Base-by-base conservation (phyloP, 1,284 basidiomycete species). In the Ceratobasidium papillatum region DNA sequence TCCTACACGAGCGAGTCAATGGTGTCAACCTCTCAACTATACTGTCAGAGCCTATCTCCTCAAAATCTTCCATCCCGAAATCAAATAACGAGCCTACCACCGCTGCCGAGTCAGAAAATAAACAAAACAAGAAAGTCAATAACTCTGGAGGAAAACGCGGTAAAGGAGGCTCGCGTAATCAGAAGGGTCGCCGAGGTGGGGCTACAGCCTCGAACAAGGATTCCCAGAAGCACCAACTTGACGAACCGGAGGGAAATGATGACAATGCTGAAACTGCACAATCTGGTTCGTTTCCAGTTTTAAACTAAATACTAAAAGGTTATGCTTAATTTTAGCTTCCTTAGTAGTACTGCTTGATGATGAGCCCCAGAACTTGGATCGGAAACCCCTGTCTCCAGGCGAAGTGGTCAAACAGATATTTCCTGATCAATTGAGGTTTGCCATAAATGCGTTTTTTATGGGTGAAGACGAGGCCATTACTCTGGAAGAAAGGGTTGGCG, bases 11-110 rank as follows among this genome's bases (percentile, higher is more conserved):
- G 27, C 56, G 41, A 25, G 66, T 71, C 27, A 25, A 41, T 11
- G 66, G 66, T 7, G 66, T 71, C n/a, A 71, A 71, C 54, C 41
- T 71, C 27, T 71, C 66, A 30, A 71, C 66, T 14, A 43, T 38
- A 11, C 32, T 25, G 2, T 45, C 52, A n/a, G 25, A 58, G 9
- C 27, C 52, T 36, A 43, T 69, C 22, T 34, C 30, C 12, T 51
- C 65, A 30, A 25, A 9, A 30, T 30, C 49, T 11, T 7, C 17
- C 27, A 19, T 59, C 3, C 38, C 54, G n/a, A 19, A 54, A 3
- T 22, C 52, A 3, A 38, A 64, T 22, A 43, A 12, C 36, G 51
- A 54, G 3, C 34, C 52, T 22, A 32, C n/a, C 11, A 36, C 47
- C 22, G n/a, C n/a, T 8, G 14, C 47, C 12, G 22, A 41, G 34